A percentile compares a stretch with the other conserved stretches of the same genome.
Conservation (phyloP, 257 asterid genomes). For the Solanum neorickii region DNA sequence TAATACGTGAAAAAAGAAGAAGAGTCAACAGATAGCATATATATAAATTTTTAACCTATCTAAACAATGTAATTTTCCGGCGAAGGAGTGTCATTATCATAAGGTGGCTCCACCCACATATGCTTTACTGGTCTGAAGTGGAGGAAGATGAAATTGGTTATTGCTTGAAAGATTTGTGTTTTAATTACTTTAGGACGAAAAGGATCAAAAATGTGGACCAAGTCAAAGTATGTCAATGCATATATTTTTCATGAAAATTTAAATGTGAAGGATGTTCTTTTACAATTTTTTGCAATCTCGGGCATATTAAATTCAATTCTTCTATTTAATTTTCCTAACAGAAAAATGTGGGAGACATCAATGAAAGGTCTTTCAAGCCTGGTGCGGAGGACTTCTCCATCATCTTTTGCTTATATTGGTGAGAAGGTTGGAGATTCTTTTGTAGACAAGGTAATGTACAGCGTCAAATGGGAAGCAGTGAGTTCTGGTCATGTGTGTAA, state of each 20-base stretch:
- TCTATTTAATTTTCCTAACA: conserved; percentile 16
- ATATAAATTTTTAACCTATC: background rate
- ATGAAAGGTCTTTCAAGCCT: conserved; percentile 88
- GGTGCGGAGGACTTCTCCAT: conserved; percentile 84
- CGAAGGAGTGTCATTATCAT: background rate
- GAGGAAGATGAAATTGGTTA: background rate
- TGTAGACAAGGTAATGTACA: conserved; percentile 58
- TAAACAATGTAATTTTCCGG: background rate
- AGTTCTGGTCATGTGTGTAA: background rate
- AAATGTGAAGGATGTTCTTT: background rate
- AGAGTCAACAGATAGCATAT: background rate
- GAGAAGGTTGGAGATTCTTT: conserved; percentile 80
- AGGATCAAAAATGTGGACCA: background rate
- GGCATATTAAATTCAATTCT: background rate
- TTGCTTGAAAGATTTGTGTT: background rate
- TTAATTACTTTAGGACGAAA: background rate
- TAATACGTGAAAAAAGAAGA: background rate
- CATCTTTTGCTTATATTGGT: conserved; percentile 72
- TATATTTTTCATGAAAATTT: background rate
- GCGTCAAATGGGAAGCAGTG: background rate
- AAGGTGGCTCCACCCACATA: background rate
- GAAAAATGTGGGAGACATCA: conserved; percentile 99
- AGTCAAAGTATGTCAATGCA: background rate
- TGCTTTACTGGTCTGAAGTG: background rate
- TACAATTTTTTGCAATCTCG: background rate